Percentiles rank a stretch among this genome's conserved stretches.
phyloP scores from a whole-genome alignment of 768 basidiomycete species.

The Epithele typhae region DNA sequence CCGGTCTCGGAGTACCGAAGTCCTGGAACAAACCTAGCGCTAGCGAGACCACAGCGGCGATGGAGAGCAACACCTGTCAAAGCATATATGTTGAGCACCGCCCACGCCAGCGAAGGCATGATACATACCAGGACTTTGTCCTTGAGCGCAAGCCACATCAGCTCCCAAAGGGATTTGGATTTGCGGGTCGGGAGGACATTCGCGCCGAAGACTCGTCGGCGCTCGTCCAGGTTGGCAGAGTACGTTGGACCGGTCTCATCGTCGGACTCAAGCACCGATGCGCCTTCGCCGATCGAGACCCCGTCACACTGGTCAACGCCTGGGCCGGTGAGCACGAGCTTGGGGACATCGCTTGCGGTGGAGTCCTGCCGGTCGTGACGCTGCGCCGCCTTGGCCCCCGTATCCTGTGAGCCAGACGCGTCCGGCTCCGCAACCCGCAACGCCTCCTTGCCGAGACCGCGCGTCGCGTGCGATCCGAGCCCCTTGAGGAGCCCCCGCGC shows the following conservation, averaged over 20 bases:
- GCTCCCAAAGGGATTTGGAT: constrained; percentile 43
- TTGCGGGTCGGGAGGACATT: constrained; percentile 47
- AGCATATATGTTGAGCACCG: too few species aligned
- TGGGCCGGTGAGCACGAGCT: constrained; percentile 22
- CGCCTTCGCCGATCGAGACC: background rate
- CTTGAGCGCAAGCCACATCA: constrained; percentile 62
- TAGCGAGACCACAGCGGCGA: constrained; percentile 90
- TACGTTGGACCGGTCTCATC: constrained; percentile 23
- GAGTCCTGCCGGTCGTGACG: constrained; percentile 25
- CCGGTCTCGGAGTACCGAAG: constrained; percentile 65
- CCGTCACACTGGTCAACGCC: constrained; percentile 16
- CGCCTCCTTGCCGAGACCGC: constrained; percentile 34
- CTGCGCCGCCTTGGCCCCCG: constrained; percentile 29
- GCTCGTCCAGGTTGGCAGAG: constrained; percentile 35
- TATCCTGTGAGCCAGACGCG: constrained; percentile 4
- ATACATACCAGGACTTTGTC: constrained; percentile 57
- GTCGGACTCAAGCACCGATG: constrained; percentile 7
- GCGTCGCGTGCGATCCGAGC: constrained; percentile 61
- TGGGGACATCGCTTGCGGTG: constrained; percentile 18
- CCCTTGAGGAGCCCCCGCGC: constrained; percentile 58
- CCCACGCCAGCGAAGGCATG: constrained; percentile 1
- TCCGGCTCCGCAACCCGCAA: constrained; percentile 6
- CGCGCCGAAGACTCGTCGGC: constrained; percentile 46
- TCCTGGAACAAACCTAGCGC: constrained; percentile 94
- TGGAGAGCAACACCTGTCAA: constrained; percentile 76